Base-by-base conservation (phyloP, 768 basidiomycete genomes). In the Mycena rebaudengoi region DNA sequence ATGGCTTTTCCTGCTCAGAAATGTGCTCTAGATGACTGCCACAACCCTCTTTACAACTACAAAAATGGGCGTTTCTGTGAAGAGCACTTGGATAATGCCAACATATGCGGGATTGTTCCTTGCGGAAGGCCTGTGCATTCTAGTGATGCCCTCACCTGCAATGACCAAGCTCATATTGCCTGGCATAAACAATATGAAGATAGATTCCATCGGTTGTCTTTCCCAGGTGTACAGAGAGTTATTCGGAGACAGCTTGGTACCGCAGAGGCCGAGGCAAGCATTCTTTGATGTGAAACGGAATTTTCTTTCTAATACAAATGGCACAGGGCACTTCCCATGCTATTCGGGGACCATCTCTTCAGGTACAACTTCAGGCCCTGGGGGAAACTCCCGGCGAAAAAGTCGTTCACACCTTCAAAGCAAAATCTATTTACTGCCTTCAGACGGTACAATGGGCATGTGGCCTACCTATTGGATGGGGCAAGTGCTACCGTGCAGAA, bases 31-130 rank as follows among this genome's bases (percentile, higher is more conserved):
- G 26, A 23, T 18, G 23, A 30, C 10, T 71, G 71, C 50, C n/a
- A 56, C 10, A 37, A 43, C n/a, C 43, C 65, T 3, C 64, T 70
- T 11, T 49, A 43, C 12, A 67, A 72, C 41, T 72, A 69, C 44
- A 55, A 64, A 41, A 54, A 67, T 43, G 71, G 70, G 7, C 60
- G 68, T 7, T 72, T 72, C 40, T 72, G 71, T 41, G 14, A 21
- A 8, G 43, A 18, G 1, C 69, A 71, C 56, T 28, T 33, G 20
- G 40, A 45, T 10, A 29, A 53, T 3, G 44, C 29, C n/a, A n/a
- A 58, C 8, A 45, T 55, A 5, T 71, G 70, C 45, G 70, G 67
- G 14, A 63, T 71, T 11, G 52, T 66, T 39, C 55, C 48, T 10
- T 71, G 70, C 49, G 40, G 52, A 6, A 26, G 52, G 6, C 40